Evolutionary conservation across 2,329 filamentous ascomycete genomes (phyloP).

Genomic region (Aspergillus ochraceus): DNA sequence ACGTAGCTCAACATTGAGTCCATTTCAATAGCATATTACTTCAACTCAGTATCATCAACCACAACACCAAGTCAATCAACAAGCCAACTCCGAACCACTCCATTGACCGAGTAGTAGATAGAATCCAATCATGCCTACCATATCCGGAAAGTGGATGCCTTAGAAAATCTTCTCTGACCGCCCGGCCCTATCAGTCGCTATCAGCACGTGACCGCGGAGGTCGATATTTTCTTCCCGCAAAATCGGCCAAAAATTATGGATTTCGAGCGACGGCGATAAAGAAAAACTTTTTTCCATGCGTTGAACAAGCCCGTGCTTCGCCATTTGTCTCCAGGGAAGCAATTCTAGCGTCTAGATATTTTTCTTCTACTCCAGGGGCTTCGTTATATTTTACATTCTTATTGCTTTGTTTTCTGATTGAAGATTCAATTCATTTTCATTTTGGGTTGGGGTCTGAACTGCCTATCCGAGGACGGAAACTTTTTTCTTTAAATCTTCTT

Average conservation of each 20-base stretch:
- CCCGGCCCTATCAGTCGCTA: constrained; percentile 4
- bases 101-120: not conserved
- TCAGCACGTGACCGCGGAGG: constrained; percentile 2
- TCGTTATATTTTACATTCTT: no score
- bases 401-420: not conserved
- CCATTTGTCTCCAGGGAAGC: not conserved
- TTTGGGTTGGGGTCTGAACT: no score
- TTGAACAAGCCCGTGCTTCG: not conserved
- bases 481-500: not conserved
- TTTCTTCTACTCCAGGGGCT: no score
- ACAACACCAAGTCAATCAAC: no score
- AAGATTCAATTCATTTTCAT: not conserved
- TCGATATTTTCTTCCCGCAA: constrained; percentile 9
- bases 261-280: constrained; percentile 2
- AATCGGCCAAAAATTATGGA: not conserved
- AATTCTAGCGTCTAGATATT: not conserved
- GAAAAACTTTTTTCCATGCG: not conserved
- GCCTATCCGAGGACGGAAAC: not conserved
- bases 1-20: no score
- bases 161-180: not conserved
- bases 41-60: no score
- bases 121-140: not conserved
- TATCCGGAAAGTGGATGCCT: not conserved
- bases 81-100: no score
- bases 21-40: no score